Percentiles rank a stretch among this genome's conserved stretches.
These are phyloP conservation scores for Tanacetum coccineum DNA, from an alignment of 129 eudicot genomes.

Conservation along the genomic window DNA sequence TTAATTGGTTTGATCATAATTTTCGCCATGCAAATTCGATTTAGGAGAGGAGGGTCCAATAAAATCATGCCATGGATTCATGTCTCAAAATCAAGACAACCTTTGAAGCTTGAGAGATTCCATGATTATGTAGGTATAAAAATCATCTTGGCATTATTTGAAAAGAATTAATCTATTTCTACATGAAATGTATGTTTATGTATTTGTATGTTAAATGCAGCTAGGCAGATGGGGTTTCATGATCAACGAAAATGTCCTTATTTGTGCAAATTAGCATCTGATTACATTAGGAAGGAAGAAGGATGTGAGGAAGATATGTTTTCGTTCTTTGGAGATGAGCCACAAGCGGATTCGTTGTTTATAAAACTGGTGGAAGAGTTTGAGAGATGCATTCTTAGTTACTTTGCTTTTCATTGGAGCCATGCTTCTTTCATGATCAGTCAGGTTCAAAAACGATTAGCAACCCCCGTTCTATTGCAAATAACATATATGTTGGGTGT, in stretches of 20 bases:
- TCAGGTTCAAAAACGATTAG: conserved; percentile 46
- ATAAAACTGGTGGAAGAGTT: conserved; percentile 90
- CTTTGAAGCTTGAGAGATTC: conserved; percentile 67
- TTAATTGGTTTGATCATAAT: conserved; percentile 68
- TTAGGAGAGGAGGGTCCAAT: conserved; percentile 36
- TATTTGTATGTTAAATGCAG: conserved; percentile 40
- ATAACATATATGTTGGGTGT: background rate
- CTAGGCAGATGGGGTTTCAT: conserved; percentile 82
- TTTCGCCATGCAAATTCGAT: conserved; percentile 48
- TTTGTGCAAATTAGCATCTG: conserved; percentile 78
- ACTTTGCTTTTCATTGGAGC: conserved; percentile 84
- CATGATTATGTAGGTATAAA: conserved; percentile 92
- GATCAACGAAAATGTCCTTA: conserved; percentile 62
- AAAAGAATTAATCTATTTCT: background rate
- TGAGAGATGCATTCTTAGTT: conserved; percentile 51
- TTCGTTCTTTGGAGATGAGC: conserved; percentile 57
- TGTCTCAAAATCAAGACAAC: conserved; percentile 48
- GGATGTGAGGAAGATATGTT: conserved; percentile 79
- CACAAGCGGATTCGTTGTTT: conserved; percentile 76
- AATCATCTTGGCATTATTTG: conserved; percentile 12
- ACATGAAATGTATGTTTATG: conserved; percentile 4
- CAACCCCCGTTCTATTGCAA: background rate
- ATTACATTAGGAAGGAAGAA: conserved; percentile 69
- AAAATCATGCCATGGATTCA: conserved; percentile 62
- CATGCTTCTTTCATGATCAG: conserved; percentile 67